Evolutionary conservation across 495 filamentous ascomycete species (phyloP).

Genomic region (Penicillium ochrochloron): DNA sequence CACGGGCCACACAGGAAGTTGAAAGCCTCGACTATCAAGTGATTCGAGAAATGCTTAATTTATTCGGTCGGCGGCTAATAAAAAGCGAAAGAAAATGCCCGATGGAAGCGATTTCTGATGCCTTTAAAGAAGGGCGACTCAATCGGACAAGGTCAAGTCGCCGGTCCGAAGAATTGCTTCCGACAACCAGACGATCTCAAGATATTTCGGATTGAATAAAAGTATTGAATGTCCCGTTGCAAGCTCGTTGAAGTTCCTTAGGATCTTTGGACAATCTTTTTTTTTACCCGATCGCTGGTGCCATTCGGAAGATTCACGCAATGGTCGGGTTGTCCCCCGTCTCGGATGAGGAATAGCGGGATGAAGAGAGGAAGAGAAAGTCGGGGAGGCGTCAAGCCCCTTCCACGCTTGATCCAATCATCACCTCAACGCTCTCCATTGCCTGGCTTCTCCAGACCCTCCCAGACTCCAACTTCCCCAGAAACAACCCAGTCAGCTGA

Average conservation of each 20-base stretch:
- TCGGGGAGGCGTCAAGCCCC: constrained; percentile 12
- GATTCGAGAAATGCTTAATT: not conserved
- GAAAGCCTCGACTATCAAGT: not conserved
- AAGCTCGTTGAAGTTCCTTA: not conserved
- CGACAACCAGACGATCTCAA: not conserved
- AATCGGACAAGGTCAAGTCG: constrained; percentile 18
- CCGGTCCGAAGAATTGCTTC: not conserved
- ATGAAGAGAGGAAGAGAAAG: not conserved
- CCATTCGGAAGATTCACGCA: not conserved
- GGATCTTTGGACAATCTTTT: not conserved
- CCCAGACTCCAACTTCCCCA: constrained; percentile 10
- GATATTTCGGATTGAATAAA: not conserved
- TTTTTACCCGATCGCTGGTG: constrained; percentile 3
- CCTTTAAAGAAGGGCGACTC: not conserved
- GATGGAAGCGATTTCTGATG: not conserved
- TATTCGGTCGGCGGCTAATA: constrained; percentile 4
- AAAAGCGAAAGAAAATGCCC: not conserved
- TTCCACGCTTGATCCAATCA: constrained; percentile 21
- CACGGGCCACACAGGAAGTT: not conserved
- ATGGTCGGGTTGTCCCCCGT: not conserved
- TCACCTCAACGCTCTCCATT: constrained; percentile 4
- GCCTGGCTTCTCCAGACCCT: not conserved
- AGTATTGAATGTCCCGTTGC: not conserved
- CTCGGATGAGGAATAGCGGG: constrained; percentile 14
- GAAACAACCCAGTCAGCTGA: constrained; percentile 1